phyloP scores from a whole-genome alignment of 1,139 yeast species.

The Magnusiomyces sp. region DNA sequence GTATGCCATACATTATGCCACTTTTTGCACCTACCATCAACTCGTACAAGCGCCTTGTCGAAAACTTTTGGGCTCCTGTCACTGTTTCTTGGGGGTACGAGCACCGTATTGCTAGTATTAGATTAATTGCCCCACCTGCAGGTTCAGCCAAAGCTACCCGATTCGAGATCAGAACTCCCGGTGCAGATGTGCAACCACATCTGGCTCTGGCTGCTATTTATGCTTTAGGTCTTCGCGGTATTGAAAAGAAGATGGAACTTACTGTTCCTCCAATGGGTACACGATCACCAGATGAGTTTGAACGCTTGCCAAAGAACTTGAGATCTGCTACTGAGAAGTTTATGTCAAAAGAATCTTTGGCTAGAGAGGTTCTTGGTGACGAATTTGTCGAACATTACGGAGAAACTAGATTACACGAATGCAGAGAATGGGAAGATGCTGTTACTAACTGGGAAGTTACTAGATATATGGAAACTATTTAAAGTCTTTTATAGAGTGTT shows the following conservation, averaged over 20 bases:
- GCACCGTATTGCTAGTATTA: constrained; percentile 32
- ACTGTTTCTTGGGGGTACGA: constrained; percentile 35
- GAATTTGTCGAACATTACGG: constrained; percentile 33
- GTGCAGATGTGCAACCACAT: constrained; percentile 33
- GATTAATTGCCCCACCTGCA: constrained; percentile 29
- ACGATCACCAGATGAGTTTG: constrained; percentile 18
- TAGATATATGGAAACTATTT: constrained; percentile 32
- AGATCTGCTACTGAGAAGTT: constrained; percentile 27
- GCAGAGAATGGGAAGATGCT: constrained; percentile 28
- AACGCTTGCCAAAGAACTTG: constrained; percentile 27
- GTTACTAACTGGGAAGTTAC: constrained; percentile 34
- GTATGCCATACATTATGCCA: constrained; percentile 32
- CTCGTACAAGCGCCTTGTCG: constrained; percentile 34
- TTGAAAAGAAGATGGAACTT: constrained; percentile 24
- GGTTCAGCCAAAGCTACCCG: constrained; percentile 28
- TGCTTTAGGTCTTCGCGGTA: constrained; percentile 32
- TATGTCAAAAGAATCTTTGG: constrained; percentile 24
- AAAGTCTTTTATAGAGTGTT: too few species aligned
- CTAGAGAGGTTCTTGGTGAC: constrained; percentile 31
- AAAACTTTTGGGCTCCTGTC: constrained; percentile 34
- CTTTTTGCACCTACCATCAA: constrained; percentile 33
- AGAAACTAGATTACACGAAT: constrained; percentile 30
- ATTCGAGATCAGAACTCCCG: constrained; percentile 33
- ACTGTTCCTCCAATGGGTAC: constrained; percentile 28
- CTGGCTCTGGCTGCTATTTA: constrained; percentile 32